phyloP scores from a whole-genome alignment of 768 basidiomycete species.

The Boletus insuetus region DNA sequence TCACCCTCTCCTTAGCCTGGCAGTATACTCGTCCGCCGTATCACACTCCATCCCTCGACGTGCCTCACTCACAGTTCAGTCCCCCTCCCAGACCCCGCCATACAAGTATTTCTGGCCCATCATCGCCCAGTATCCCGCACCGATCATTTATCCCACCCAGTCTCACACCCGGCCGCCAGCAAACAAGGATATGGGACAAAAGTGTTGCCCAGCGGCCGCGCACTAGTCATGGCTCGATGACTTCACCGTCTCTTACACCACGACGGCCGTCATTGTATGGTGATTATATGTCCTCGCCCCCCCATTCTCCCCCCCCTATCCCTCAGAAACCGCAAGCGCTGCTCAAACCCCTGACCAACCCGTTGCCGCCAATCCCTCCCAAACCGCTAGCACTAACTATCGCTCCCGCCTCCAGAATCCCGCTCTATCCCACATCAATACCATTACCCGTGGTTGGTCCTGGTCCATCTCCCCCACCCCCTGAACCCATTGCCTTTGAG shows the following conservation, averaged over 20 bases:
- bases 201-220: slow-evolving; percentile 8
- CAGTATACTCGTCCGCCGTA: slow-evolving; percentile 18
- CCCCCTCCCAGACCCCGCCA: slow-evolving; percentile 20
- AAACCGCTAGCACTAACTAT: slow-evolving; percentile 31
- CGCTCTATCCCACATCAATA: slow-evolving; percentile 35
- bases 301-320: slow-evolving; percentile 20
- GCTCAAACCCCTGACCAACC: slow-evolving; percentile 31
- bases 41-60: slow-evolving; percentile 21
- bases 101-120: slow-evolving; percentile 16
- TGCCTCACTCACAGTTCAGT: slow-evolving; percentile 5
- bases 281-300: slow-evolving; percentile 23
- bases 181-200: slow-evolving; percentile 21
- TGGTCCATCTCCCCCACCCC: background rate
- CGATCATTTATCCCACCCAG: slow-evolving; percentile 21
- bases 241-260: slow-evolving; percentile 10
- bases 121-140: background rate
- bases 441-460: slow-evolving; percentile 15
- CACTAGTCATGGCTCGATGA: slow-evolving; percentile 5
- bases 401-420: slow-evolving; percentile 21
- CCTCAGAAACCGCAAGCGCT: slow-evolving; percentile 30
- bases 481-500: slow-evolving; percentile 1
- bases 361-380: slow-evolving; percentile 40
- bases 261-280: slow-evolving; percentile 25
- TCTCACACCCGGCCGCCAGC: slow-evolving; percentile 25
- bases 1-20: slow-evolving; percentile 18